phyloP scores from a whole-genome alignment of 1,284 basidiomycete genomes.

The Cerrena zonata region DNA sequence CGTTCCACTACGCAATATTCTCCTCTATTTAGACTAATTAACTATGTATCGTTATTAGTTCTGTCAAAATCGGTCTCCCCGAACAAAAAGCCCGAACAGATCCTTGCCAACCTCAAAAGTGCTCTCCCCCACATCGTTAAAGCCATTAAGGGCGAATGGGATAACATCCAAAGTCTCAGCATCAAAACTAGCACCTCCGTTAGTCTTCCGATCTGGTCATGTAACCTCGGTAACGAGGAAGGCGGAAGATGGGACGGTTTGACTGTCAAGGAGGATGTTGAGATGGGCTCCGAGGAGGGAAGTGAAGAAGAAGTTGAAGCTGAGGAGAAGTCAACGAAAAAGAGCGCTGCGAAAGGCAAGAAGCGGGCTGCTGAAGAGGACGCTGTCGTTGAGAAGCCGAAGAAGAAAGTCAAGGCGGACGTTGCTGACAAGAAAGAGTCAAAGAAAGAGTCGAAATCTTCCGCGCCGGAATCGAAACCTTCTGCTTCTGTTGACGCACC shows the following conservation, averaged over 20 bases:
- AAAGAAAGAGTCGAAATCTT: constrained; percentile 30
- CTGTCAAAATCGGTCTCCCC: constrained; percentile 79
- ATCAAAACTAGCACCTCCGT: constrained; percentile 86
- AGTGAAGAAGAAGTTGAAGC: constrained; percentile 19
- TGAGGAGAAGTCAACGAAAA: constrained; percentile 25
- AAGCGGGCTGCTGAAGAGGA: constrained; percentile 30
- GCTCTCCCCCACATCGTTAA: constrained; percentile 76
- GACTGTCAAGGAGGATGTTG: constrained; percentile 27
- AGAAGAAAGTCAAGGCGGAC: constrained; percentile 36
- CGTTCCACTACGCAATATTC: constrained; percentile 28
- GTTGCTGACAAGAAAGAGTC: constrained; percentile 23
- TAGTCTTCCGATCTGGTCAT: constrained; percentile 88
- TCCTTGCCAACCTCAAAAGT: constrained; percentile 74
- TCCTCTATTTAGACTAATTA: background rate
- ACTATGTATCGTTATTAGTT: constrained; percentile 39
- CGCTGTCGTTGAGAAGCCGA: constrained; percentile 41
- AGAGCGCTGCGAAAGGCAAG: constrained; percentile 26
- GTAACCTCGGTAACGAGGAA: constrained; percentile 56
- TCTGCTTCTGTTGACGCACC: background rate
- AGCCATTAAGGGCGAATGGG: constrained; percentile 79
- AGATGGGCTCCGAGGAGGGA: constrained; percentile 23
- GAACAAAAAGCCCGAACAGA: constrained; percentile 69
- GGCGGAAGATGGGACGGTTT: constrained; percentile 62
- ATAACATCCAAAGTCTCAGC: constrained; percentile 84
- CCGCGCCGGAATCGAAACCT: background rate